Evolutionary conservation across 2,329 filamentous ascomycete genomes (phyloP).

Genomic region (Golovinomyces cichoracearum): DNA sequence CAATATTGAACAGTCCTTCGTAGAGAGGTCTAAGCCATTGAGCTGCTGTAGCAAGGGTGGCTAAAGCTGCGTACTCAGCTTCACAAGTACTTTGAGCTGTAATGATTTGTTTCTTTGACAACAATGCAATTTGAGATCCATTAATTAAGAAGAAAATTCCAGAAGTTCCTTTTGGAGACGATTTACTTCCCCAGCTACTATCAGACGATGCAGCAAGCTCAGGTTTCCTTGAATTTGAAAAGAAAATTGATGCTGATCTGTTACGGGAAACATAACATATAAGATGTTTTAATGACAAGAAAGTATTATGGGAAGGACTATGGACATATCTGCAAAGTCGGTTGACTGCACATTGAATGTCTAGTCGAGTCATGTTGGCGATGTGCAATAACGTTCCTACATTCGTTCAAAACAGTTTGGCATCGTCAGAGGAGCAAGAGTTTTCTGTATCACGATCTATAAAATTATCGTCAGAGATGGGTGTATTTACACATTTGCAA

Average conservation of each 20-base stretch:
- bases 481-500: neutral
- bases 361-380: neutral
- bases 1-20: neutral
- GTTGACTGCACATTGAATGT: neutral
- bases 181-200: neutral
- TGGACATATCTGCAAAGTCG: neutral
- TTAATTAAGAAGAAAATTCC: neutral
- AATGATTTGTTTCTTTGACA: neutral
- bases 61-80: neutral
- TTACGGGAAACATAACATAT: neutral
- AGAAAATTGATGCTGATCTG: neutral
- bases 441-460: slow-evolving; percentile 1
- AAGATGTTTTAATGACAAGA: neutral
- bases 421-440: neutral
- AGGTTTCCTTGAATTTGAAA: neutral
- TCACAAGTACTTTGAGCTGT: neutral
- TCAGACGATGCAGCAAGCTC: neutral
- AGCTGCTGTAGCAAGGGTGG: neutral
- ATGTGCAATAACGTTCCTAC: neutral
- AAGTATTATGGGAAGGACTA: neutral
- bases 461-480: neutral
- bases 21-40: neutral
- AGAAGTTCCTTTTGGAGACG: neutral
- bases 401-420: neutral
- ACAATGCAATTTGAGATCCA: neutral